Base-by-base conservation (phyloP, 2,329 filamentous ascomycete genomes). In the Microascus cirrosus region DNA sequence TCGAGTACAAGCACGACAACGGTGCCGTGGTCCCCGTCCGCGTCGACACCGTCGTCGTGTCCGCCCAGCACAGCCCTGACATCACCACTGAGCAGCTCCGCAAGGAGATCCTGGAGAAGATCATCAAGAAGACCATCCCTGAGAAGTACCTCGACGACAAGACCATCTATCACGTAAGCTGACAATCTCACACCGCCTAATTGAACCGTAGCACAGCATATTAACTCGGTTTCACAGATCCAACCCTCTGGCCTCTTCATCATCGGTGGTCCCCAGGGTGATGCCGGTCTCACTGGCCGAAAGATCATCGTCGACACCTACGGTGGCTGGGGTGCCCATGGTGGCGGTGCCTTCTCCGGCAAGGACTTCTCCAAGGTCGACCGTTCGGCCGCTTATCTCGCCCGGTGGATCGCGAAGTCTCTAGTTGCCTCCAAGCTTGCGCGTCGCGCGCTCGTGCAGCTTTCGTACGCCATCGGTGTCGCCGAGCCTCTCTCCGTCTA, bases 281-380 rank as follows among this genome's bases (percentile, higher is more conserved):
- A 99, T 69, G 94, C 94, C 69, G 94, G 94, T 84, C 84, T 99
- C 64, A 99, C 94, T 64, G 94, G 94, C 75, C 92, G 94, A 71
- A 99, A 99, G 87, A 99, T 99, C 84, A 86, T 96, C 65, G 94
- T 99, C 74, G 94, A 99, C 80, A 97, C 94, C 75, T 99, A 99
- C 80, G 94, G 94, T 81, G 94, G 94, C 70, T 97, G 94, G 94
- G 94, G 94, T 80, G 94, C 94, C 68, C 94, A 99, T 83, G 94
- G 94, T 83, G 94, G 94, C 82, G 94, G 94, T 87, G 94, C 94
- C 75, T 99, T 99, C 89, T 97, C 94, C 69, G 94, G 94, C 71
- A 99, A 99, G 87, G 94, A 99, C 77, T 99, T 96, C 86, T 96
- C 91, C 84, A 99, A 99, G 85, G 94, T 99, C 77, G 94, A 99